Percentiles rank a stretch among this genome's conserved stretches.
These are phyloP conservation scores for Hydnomerulius pinastri DNA, from an alignment of 768 basidiomycete genomes.

Conservation along the genomic window DNA sequence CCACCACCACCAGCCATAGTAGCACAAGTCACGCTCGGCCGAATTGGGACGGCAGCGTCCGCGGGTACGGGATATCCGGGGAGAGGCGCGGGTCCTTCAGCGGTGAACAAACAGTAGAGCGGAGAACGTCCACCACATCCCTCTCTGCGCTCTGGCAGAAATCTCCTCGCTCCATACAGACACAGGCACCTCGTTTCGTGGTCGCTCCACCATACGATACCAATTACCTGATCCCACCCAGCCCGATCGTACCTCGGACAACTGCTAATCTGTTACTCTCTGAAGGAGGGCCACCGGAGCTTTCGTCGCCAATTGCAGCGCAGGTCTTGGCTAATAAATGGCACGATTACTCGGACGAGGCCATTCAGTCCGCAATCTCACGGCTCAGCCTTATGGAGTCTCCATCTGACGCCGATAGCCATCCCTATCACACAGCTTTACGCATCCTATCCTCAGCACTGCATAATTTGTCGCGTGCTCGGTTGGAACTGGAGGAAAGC, in stretches of 20 bases:
- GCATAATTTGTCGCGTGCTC: slow-evolving; percentile 53
- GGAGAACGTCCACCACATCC: slow-evolving; percentile 36
- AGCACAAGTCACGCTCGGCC: slow-evolving; percentile 9
- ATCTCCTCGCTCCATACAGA: slow-evolving; percentile 25
- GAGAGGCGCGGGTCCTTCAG: slow-evolving; percentile 30
- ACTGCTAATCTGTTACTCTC: slow-evolving; percentile 1
- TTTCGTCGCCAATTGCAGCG: slow-evolving; percentile 30
- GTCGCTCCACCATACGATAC: slow-evolving; percentile 41
- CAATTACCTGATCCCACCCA: slow-evolving; percentile 34
- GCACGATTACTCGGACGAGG: slow-evolving; percentile 79
- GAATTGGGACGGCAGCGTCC: slow-evolving; percentile 57
- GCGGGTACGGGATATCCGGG: slow-evolving; percentile 52
- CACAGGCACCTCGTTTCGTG: slow-evolving; percentile 38
- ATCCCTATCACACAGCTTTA: slow-evolving; percentile 68
- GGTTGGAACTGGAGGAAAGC: slow-evolving; percentile 66
- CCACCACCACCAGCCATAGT: slow-evolving; percentile 2
- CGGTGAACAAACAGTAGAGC: slow-evolving; percentile 17
- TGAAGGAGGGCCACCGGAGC: slow-evolving; percentile 11
- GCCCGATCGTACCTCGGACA: slow-evolving; percentile 28
- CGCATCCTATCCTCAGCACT: slow-evolving; percentile 72
- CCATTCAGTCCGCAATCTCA: slow-evolving; percentile 64
- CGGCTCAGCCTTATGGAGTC: slow-evolving; percentile 46
- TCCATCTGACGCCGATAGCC: slow-evolving; percentile 44
- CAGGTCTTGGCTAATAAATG: slow-evolving; percentile 69
- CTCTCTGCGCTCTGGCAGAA: slow-evolving; percentile 45